Base-by-base conservation (phyloP, 306 rosid species). In the Rubus parviflorus region DNA sequence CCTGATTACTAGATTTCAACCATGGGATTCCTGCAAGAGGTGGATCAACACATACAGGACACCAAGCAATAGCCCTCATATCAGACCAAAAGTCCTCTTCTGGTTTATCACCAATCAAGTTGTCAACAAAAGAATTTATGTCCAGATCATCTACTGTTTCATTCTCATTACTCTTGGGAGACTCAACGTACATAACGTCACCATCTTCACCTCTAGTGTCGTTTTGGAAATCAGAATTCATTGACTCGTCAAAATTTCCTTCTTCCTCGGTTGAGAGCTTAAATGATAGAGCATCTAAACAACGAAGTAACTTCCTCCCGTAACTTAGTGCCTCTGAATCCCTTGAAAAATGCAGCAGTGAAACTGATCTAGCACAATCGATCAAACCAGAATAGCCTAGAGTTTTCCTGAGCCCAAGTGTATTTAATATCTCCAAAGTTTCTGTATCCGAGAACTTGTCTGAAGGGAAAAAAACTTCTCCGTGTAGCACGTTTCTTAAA, bases 81-180 rank as follows among this genome's bases (percentile, higher is more conserved):
- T 94, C 86, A 77, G 95, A 90, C 98, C 98, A 94, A 86, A 92
- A 94, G 52, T 88, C 91, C 81, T 90, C 98, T 80, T 94, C 95
- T 8, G 68, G 80, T 80, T 78, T 87, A 83, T 88, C 95, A 84
- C 75, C 83, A 87, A 75, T 14, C 51, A 75, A 53, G 81, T 73
- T 72, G 73, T 88, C 86, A 23, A 87, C 65, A 74, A 86, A 81
- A 72, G 78, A 85, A 84, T 75, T 79, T 75, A 84, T 62, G 45
- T 80, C 90, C 62, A 68, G 62, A 83, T 66, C 75, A 61, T 85
- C 89, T 22, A 68, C 23, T 22, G 67, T 73, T 76, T 64, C 41
- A 76, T 76, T 86, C 61, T 81, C 81, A 68, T 84, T 83, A 38
- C 72, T 79, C 78, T 57, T 22, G 66, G 81, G 82, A 79, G 77